Base-by-base conservation (phyloP, 2,329 filamentous ascomycete species). In the Scortechinia acanthostroma region DNA sequence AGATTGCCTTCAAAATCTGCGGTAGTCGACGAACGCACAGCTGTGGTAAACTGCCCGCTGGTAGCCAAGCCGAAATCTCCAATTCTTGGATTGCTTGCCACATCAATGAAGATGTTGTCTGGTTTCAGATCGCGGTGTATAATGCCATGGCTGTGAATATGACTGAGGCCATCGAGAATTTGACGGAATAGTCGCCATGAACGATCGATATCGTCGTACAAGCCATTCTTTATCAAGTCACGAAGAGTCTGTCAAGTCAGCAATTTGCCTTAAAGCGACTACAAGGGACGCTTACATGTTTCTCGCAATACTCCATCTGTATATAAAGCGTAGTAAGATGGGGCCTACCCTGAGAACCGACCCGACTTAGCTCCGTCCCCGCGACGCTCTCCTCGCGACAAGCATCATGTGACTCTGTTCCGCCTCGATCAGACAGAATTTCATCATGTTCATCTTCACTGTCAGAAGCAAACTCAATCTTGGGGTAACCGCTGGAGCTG, bases 261-360 rank as follows among this genome's bases (percentile, higher is more conserved):
- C n/a, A n/a, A 64, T 72, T 45, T 10, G n/a, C n/a, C n/a, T n/a
- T n/a, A 22, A 45, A 45, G 28, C 25, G 25, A 47, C 50, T 42
- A n/a, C 25, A 13, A n/a, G 19, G 21, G 6, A 17, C 21, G 21
- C 23, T 16, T 37, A 46, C n/a, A 13, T 30, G 30, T 33, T 49
- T 77, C 53, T 85, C 80, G 52, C 81, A 86, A 48, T 83, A 80
- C 53, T 86, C 81, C 81, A 86, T 86, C 54, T 85, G 81, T 48
- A 86, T 86, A 53, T 84, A 86, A 1, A 86, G 62, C 1, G 76
- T 80, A 10, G 74, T 76, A 35, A 68, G 68, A 21, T 53, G 51
- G 21, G 48, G 42, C 37, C 48, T 47, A 21, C 51, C 47, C 20
- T 40, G 35, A 15, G 35, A 40, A n/a, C 25, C n/a, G 25, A n/a